Evolutionary conservation across 768 basidiomycete species (phyloP).

Genomic region (Gloeophyllum trabeum): DNA sequence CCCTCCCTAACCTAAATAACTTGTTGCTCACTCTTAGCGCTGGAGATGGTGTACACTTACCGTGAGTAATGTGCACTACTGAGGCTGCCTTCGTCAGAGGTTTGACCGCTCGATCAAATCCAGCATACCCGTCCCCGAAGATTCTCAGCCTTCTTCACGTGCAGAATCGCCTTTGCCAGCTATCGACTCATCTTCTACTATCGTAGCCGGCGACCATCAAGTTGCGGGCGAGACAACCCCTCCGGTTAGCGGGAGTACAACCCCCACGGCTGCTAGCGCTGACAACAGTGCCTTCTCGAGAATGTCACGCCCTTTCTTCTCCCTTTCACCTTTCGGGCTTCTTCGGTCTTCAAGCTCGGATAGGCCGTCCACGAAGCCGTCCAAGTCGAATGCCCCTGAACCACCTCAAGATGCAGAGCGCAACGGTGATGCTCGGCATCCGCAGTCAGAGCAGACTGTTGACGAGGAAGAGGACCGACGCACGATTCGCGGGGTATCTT

Average conservation of each 20-base stretch:
- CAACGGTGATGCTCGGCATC: too few relatives aligned
- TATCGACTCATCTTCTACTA: too few relatives aligned
- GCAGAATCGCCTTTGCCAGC: too few relatives aligned
- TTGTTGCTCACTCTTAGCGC: conserved; percentile 77
- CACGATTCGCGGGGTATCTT: conserved; percentile 20
- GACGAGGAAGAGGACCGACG: conserved; percentile 35
- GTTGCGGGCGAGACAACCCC: conserved; percentile 21
- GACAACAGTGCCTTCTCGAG: not conserved
- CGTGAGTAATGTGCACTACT: conserved; percentile 35
- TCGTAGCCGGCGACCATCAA: too few relatives aligned
- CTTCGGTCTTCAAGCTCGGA: not conserved
- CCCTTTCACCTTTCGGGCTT: conserved; percentile 33
- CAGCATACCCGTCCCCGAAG: not conserved
- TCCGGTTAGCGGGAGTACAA: conserved; percentile 42
- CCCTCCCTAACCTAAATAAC: conserved; percentile 93
- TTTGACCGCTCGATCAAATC: not conserved
- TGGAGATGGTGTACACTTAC: conserved; percentile 38
- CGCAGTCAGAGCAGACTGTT: too few relatives aligned
- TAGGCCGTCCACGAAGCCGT: too few relatives aligned
- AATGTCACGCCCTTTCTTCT: conserved; percentile 28
- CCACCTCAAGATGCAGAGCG: too few relatives aligned
- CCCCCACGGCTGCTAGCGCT: conserved; percentile 33
- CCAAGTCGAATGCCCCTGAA: conserved; percentile 2
- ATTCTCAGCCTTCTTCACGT: not conserved
- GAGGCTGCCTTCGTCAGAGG: too few relatives aligned